A percentile compares a stretch with the other conserved stretches of the same genome.
Conservation (phyloP, 306 rosid species). For the Albizia julibrissin region DNA sequence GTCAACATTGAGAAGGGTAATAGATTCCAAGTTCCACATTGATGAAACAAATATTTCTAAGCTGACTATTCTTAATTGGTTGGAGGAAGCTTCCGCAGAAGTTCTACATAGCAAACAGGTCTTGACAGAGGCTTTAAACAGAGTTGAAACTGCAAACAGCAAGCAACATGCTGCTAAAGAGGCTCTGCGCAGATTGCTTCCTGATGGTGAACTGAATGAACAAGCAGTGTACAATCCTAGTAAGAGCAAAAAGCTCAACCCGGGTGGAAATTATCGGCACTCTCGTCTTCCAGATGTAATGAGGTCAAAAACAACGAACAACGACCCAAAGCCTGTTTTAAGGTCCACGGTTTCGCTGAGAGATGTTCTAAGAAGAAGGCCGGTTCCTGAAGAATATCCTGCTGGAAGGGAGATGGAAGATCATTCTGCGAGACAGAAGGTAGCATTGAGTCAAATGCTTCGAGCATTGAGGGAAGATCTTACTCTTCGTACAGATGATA, state of each 20-base stretch:
- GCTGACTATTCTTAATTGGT: constrained; percentile 52
- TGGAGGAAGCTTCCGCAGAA: constrained; percentile 86
- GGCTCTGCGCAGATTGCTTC: constrained; percentile 71
- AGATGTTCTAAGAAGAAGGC: constrained; percentile 86
- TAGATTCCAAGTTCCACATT: constrained; percentile 52
- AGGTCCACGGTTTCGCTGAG: constrained; percentile 78
- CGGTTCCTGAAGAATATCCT: constrained; percentile 53
- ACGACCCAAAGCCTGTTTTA: constrained; percentile 50
- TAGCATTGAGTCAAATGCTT: constrained; percentile 94
- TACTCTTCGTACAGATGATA: constrained; percentile 46
- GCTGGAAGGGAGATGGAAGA: constrained; percentile 50
- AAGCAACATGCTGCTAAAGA: constrained; percentile 78
- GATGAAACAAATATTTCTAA: constrained; percentile 62
- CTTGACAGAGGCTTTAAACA: constrained; percentile 75
- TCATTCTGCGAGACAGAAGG: constrained; percentile 59
- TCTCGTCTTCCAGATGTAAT: constrained; percentile 42
- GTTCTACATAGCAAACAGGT: constrained; percentile 69
- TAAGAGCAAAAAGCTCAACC: constrained; percentile 42
- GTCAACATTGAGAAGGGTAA: constrained; percentile 50
- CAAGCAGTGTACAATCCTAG: constrained; percentile 38
- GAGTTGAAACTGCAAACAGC: constrained; percentile 71
- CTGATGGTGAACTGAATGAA: constrained; percentile 50
- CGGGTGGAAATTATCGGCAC: constrained; percentile 39
- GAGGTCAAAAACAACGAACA: constrained; percentile 25
- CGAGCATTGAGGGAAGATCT: constrained; percentile 71